Evolutionary conservation across 331 rosid species (phyloP), one percentile per base, ranked within the genome.

Genomic region (Phaseolus coccineus): DNA sequence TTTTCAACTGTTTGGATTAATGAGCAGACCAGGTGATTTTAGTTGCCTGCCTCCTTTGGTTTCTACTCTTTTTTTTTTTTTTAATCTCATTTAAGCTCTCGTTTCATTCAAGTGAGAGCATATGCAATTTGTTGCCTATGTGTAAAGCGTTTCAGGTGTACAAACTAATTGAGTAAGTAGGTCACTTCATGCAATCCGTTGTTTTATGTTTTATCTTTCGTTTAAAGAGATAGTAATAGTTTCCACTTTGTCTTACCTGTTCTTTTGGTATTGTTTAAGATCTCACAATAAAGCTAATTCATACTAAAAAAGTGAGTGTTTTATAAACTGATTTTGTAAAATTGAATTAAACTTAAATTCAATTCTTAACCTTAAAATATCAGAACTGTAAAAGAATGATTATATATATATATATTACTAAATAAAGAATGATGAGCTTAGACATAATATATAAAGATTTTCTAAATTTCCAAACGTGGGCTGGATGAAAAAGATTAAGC

Each of bases 101-200:
- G 39, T 62, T 30, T 8, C 51, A 12, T 85, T 73, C 84, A 68
- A 58, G 63, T 33, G 51, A 46, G 69, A 68, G 77, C 53, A 64
- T 46, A 39, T 30, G 24, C 77, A 71, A 73, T 65, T 72, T 33
- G 80, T 57, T 71, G 71, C 16, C 2, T 48, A 40, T 69, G 72
- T 42, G 71, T 63, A 78, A 62, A 52, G 53, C 19, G 71, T 81
- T 73, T 73, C 44, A 56, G 59, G 78, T 78, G 76, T 79, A 82
- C 70, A 68, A 77, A 71, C 71, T 31, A 65, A 78, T 57, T 59
- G 80, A 58, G 83, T 22, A 72, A 69, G 64, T 76, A 78, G 83
- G 68, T 27, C 22, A 47, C 30, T 70, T 51, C 48, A 65, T 70
- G 56, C 71, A 76, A 71, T 69, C 51, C 53, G 30, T 28, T 63